Percentiles rank a stretch among this genome's conserved stretches.
These are phyloP conservation scores for Trichothecium sympodiale DNA, from an alignment of 2,329 filamentous ascomycete genomes.

Conservation along the genomic window DNA sequence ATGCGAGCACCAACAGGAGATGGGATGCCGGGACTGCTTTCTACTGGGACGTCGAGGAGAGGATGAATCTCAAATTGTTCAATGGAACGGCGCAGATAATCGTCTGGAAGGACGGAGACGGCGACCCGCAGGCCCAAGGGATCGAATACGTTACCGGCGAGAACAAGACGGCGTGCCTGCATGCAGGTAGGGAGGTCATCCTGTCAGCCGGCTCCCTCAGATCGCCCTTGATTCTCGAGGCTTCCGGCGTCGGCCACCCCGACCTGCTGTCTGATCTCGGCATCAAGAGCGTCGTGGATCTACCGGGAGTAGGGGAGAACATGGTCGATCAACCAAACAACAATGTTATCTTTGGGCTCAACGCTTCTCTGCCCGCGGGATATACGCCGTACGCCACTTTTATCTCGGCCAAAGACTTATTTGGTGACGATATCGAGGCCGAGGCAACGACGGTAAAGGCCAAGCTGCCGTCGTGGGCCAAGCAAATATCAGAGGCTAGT, in stretches of 20 bases:
- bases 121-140: conserved; percentile 16
- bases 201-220: conserved; percentile 36
- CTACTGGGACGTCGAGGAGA: conserved; percentile 22
- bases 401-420: conserved; percentile 20
- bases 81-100: conserved; percentile 23
- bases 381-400: conserved; percentile 23
- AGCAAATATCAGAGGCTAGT: conserved; percentile 13
- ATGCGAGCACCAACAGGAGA: conserved; percentile 22
- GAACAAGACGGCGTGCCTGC: conserved; percentile 21
- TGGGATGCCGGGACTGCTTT: conserved; percentile 30
- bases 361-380: too few species aligned
- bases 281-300: conserved; percentile 30
- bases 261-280: conserved; percentile 27
- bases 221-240: conserved; percentile 39
- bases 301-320: conserved; percentile 41
- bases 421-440: conserved; percentile 13
- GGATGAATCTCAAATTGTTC: conserved; percentile 26
- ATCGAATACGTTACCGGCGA: conserved; percentile 24
- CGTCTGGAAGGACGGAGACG: conserved; percentile 13
- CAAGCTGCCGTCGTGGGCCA: conserved; percentile 18
- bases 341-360: conserved; percentile 9
- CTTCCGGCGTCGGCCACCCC: conserved; percentile 38
- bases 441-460: conserved; percentile 8
- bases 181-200: conserved; percentile 34
- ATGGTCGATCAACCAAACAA: conserved; percentile 37